These are phyloP conservation scores for Emericellopsis terricola DNA, from an alignment of 495 filamentous ascomycete genomes.

Conservation along the genomic window DNA sequence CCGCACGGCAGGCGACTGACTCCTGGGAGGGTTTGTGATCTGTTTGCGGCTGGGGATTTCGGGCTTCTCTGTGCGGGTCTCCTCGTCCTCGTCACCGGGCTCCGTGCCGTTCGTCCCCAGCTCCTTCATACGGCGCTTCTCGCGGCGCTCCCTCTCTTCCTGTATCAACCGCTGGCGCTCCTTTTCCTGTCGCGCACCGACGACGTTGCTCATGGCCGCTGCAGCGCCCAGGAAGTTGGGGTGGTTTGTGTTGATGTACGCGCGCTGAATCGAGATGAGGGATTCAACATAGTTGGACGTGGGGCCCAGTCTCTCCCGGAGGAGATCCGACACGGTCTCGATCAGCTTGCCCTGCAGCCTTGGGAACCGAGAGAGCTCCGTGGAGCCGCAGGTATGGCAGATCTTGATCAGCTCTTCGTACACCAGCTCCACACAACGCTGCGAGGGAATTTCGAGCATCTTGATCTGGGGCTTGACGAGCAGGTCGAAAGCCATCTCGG, in stretches of 20 bases:
- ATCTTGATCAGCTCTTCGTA: slow-evolving; percentile 99
- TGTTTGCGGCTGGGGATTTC: slow-evolving; percentile 26
- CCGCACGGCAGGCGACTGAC: slow-evolving; percentile 65
- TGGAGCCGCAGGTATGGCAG: slow-evolving; percentile 94
- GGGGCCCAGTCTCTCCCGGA: slow-evolving; percentile 81
- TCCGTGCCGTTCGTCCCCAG: slow-evolving; percentile 61
- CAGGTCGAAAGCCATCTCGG: slow-evolving; percentile 92
- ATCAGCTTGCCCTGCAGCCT: slow-evolving; percentile 93
- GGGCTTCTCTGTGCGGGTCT: slow-evolving; percentile 36
- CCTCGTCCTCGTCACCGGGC: slow-evolving; percentile 58
- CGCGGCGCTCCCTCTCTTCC: slow-evolving; percentile 71
- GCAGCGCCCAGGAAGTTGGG: slow-evolving; percentile 96
- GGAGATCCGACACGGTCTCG: slow-evolving; percentile 91
- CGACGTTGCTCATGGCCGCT: slow-evolving; percentile 93
- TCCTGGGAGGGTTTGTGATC: slow-evolving; percentile 40
- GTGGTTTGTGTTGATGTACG: slow-evolving; percentile 99
- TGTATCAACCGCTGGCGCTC: slow-evolving; percentile 63
- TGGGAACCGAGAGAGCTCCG: slow-evolving; percentile 79
- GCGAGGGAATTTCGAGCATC: slow-evolving; percentile 83
- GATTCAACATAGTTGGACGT: slow-evolving; percentile 84
- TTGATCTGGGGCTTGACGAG: slow-evolving; percentile 98
- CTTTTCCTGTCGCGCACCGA: slow-evolving; percentile 82
- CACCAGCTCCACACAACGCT: slow-evolving; percentile 91
- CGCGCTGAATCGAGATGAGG: slow-evolving; percentile 88
- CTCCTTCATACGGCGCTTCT: slow-evolving; percentile 67